Evolutionary conservation across 768 basidiomycete species (phyloP), one percentile per base, ranked within the genome.

Genomic region (Rhizopogon rudus): DNA sequence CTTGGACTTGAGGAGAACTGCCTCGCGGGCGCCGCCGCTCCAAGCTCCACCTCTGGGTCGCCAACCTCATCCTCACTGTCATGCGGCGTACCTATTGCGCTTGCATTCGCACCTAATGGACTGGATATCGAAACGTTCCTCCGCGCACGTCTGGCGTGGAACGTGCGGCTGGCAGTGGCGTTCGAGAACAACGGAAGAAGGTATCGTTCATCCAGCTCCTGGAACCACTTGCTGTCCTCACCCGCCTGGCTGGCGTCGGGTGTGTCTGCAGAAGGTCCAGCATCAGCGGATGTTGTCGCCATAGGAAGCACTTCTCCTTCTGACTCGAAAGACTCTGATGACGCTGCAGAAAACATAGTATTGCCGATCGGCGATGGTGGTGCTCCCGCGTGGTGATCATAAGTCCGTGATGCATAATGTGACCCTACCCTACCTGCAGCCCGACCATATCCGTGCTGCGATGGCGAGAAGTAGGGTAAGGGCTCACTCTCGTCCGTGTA

Each of bases 221-320:
- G 93, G 84, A 98, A 98, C 93, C 94, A 98, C 68, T 91, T 91
- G 29, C 91, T 87, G 52, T 96, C 93, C 55, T 88, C 87, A 4
- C 74, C 78, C 4, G 72, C 61, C n/a, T 61, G 58, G 29, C 51
- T 61, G 58, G 22, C 64, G 22, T 52, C 49, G 14, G 31, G 60
- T 40, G 55, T 52, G 40, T 57, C 63, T 0, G 10, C 56, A 48
- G 52, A 52, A 1, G 55, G 44, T 14, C 54, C 63, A 17, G 64
- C 58, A 57, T 72, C 66, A 12, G 62, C 62, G 14, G 77, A 62
- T 10, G 85, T 75, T 35, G 81, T 71, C 17, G 87, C 90, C 66
- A 93, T 79, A 17, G 91, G 91, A 2, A 93, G 75, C 1, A 91
- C 87, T 63, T 93, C 91, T 12, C 76, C 72, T 60, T 92, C 89